Percentiles rank a stretch among this genome's conserved stretches.
Conservation (phyloP, 2,329 filamentous ascomycete species). For the Eutypella sp. region DNA sequence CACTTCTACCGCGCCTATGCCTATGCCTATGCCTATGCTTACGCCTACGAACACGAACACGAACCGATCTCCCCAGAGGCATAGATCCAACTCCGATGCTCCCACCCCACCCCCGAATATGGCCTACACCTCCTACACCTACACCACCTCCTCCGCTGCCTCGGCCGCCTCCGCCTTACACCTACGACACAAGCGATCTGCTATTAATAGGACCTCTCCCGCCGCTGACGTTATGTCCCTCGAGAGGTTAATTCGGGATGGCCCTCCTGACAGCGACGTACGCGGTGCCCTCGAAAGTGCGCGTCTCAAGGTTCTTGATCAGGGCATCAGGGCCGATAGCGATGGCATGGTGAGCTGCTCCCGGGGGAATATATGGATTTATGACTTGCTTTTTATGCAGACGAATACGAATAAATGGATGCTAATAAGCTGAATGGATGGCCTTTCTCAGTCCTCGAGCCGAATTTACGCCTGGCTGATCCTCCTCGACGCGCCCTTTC, state of each 20-base stretch:
- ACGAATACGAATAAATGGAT: too few relatives aligned
- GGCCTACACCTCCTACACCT: too few relatives aligned
- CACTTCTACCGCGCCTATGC: too few relatives aligned
- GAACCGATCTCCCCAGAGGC: conserved; percentile 48
- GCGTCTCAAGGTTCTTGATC: conserved; percentile 67
- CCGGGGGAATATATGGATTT: too few relatives aligned
- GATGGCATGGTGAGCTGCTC: conserved; percentile 68
- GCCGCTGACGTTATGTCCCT: conserved; percentile 56
- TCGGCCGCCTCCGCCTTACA: conserved; percentile 34
- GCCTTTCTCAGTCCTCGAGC: conserved; percentile 65
- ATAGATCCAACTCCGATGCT: conserved; percentile 70
- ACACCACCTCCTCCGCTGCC: conserved; percentile 23
- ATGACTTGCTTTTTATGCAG: too few relatives aligned
- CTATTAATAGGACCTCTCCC: conserved; percentile 40
- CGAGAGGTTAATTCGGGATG: conserved; percentile 74
- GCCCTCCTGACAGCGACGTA: conserved; percentile 68
- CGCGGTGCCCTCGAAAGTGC: conserved; percentile 63
- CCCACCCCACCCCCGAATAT: conserved; percentile 28
- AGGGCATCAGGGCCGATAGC: conserved; percentile 70
- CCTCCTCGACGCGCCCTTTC: conserved; percentile 78
- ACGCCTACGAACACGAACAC: too few relatives aligned
- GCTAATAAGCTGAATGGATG: too few relatives aligned
- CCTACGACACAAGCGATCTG: conserved; percentile 36
- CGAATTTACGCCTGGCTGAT: conserved; percentile 97
- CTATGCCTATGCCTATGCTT: too few relatives aligned